phyloP scores from a whole-genome alignment of 2,329 filamentous ascomycete genomes.

The Fusarium sp. region DNA sequence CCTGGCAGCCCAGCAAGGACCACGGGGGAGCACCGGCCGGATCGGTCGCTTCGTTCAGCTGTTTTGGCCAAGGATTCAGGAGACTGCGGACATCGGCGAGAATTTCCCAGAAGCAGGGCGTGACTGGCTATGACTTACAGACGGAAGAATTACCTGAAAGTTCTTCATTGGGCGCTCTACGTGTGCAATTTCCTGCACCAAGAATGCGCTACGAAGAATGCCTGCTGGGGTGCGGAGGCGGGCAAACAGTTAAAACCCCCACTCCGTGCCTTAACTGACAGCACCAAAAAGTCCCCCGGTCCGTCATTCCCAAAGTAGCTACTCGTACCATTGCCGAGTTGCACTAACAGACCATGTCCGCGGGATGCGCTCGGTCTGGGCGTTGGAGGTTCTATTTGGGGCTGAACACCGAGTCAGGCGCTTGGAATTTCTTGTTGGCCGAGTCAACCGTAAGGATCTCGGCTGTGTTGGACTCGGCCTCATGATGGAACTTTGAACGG shows the following conservation, averaged over 20 bases:
- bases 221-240: not conserved
- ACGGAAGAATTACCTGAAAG: not conserved
- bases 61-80: not conserved
- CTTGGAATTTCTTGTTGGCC: not conserved
- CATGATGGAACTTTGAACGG: not conserved
- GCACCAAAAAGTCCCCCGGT: not conserved
- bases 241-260: not conserved
- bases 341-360: not conserved
- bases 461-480: not conserved
- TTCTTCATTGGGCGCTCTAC: not conserved
- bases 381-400: not conserved
- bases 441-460: not conserved
- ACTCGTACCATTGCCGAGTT: not conserved
- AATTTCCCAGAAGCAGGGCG: not conserved
- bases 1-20: not conserved
- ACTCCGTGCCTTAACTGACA: conserved; percentile 1
- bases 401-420: not conserved
- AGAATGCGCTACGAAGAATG: not conserved
- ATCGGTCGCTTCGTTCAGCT: not conserved
- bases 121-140: not conserved
- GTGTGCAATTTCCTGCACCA: not conserved
- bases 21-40: not conserved
- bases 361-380: not conserved
- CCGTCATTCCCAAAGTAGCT: not conserved
- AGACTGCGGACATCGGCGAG: not conserved